Evolutionary conservation across 805 yeast species (phyloP).

Genomic region (Zygosaccharomyces rouxii): DNA sequence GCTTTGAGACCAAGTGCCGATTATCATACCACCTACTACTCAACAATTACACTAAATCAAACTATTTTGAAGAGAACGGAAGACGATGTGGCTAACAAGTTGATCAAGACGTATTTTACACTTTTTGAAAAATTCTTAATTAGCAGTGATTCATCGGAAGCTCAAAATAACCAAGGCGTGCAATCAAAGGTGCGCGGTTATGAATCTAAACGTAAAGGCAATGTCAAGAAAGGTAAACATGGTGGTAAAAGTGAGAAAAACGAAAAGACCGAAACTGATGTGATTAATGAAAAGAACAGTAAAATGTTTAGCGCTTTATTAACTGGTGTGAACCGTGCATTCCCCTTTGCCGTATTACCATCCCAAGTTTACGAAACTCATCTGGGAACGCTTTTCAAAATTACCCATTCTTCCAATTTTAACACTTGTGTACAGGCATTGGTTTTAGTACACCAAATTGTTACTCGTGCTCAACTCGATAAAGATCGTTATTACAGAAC

Average conservation of each 20-base stretch:
- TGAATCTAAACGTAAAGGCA: constrained; percentile 67
- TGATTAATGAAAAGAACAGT: constrained; percentile 73
- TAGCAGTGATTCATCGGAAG: constrained; percentile 51
- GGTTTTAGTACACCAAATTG: constrained; percentile 76
- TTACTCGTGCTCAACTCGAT: constrained; percentile 52
- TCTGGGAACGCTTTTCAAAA: constrained; percentile 76
- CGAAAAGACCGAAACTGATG: constrained; percentile 59
- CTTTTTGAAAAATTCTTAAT: constrained; percentile 78
- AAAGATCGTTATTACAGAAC: constrained; percentile 77
- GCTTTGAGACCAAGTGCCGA: constrained; percentile 71
- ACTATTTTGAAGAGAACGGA: constrained; percentile 80
- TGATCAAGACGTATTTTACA: constrained; percentile 80
- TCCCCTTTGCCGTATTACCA: constrained; percentile 81
- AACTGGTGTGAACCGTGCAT: constrained; percentile 94
- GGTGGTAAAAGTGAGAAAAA: constrained; percentile 77
- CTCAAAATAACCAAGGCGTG: constrained; percentile 38
- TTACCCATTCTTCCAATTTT: constrained; percentile 91
- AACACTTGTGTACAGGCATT: constrained; percentile 92
- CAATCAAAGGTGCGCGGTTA: constrained; percentile 36
- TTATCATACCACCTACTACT: constrained; percentile 83
- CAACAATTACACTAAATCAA: constrained; percentile 85
- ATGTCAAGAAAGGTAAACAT: constrained; percentile 75
- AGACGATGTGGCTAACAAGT: constrained; percentile 71
- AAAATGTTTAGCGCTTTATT: constrained; percentile 84
- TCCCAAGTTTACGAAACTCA: constrained; percentile 68